Evolutionary conservation across 2,329 filamentous ascomycete genomes (phyloP).

Genomic region (Alternaria sp.): DNA sequence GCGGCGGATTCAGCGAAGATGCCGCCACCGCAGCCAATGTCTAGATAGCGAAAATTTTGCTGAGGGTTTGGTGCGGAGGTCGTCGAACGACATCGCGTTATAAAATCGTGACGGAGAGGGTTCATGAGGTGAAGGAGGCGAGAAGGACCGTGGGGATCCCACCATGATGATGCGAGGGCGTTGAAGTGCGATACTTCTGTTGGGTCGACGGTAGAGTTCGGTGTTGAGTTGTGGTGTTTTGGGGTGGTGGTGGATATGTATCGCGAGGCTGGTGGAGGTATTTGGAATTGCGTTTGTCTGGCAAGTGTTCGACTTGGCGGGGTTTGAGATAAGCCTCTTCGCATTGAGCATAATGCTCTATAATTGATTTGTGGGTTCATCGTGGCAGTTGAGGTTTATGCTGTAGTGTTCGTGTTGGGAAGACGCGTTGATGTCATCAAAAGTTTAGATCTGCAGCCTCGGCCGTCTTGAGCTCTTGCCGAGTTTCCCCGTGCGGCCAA

Average conservation of each 20-base stretch:
- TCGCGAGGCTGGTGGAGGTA: constrained; percentile 21
- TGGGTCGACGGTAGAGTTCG: constrained; percentile 68
- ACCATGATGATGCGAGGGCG: constrained; percentile 91
- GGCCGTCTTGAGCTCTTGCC: neutral
- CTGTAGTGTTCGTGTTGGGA: neutral
- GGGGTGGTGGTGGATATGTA: constrained; percentile 27
- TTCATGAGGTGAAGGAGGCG: constrained; percentile 97
- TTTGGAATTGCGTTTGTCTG: neutral
- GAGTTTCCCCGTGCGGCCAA: too few relatives aligned
- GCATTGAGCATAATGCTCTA: constrained; percentile 24
- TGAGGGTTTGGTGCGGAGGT: constrained; percentile 48
- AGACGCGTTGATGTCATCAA: constrained; percentile 25
- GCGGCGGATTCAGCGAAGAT: constrained; percentile 93
- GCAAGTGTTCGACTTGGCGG: neutral
- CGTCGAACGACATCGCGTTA: constrained; percentile 69
- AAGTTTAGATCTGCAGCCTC: constrained; percentile 14
- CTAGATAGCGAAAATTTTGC: constrained; percentile 73
- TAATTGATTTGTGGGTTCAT: constrained; percentile 25
- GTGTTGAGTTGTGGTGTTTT: constrained; percentile 26
- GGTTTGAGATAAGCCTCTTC: neutral
- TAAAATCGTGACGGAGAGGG: constrained; percentile 92
- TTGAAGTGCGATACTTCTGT: constrained; percentile 95
- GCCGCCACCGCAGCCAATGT: constrained; percentile 93
- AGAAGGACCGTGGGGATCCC: constrained; percentile 93
- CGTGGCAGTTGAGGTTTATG: neutral